Evolutionary conservation across 2,329 filamentous ascomycete species (phyloP).

Genomic region (Akanthomyces dipterigenus): DNA sequence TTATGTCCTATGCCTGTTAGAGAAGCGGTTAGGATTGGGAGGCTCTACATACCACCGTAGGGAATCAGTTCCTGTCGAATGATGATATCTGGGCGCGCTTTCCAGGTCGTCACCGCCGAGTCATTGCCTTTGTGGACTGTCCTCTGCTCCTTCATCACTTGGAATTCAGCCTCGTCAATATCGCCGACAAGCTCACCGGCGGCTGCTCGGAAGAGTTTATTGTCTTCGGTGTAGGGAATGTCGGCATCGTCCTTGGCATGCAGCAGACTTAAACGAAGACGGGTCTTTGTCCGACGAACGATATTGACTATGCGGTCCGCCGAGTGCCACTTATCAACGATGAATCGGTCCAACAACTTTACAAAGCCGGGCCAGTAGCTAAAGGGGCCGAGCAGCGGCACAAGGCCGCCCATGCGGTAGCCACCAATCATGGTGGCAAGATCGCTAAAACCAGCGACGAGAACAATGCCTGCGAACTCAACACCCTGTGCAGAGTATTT

Average conservation of each 20-base stretch:
- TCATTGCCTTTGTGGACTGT: slow-evolving; percentile 38
- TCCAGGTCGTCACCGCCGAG: slow-evolving; percentile 43
- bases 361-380: slow-evolving; percentile 58
- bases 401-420: slow-evolving; percentile 70
- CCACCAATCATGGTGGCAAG: slow-evolving; percentile 65
- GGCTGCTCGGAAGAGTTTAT: slow-evolving; percentile 55
- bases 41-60: slow-evolving; percentile 42
- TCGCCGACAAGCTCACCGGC: slow-evolving; percentile 42
- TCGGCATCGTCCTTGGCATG: slow-evolving; percentile 78
- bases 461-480: slow-evolving; percentile 72
- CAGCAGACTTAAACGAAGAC: slow-evolving; percentile 62
- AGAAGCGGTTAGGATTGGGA: no score
- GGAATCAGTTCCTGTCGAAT: slow-evolving; percentile 49
- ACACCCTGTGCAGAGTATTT: slow-evolving; percentile 54
- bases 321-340: slow-evolving; percentile 80
- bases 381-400: slow-evolving; percentile 75
- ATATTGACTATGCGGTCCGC: slow-evolving; percentile 56
- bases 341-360: slow-evolving; percentile 50
- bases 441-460: slow-evolving; percentile 74
- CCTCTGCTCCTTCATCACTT: slow-evolving; percentile 37
- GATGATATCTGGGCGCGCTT: slow-evolving; percentile 36
- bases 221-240: slow-evolving; percentile 68
- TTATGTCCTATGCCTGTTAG: slow-evolving; percentile 53
- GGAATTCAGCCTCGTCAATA: slow-evolving; percentile 31
- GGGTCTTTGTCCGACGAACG: slow-evolving; percentile 42